Base-by-base conservation (phyloP, 1,139 yeast genomes). In the Trichomonascaceae sp. region DNA sequence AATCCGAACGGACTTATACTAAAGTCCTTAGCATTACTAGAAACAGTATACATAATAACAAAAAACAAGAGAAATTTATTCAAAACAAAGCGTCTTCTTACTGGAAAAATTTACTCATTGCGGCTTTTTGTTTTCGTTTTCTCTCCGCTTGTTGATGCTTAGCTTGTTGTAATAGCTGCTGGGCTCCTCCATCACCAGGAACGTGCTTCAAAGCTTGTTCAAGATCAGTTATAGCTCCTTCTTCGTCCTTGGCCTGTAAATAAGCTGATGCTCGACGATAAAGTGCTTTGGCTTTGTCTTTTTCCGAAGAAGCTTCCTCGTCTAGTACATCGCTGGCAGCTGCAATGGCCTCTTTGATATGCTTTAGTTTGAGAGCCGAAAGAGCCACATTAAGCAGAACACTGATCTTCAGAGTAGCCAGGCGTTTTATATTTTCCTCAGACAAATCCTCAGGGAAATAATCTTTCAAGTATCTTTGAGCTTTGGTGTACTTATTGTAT, bases 281-380 rank as follows among this genome's bases (percentile, higher is more conserved):
- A 52, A 80, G 75, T 0, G 96, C 96, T 74, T 91, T 91, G 8
- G 95, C 89, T 67, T 79, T 80, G 30, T 87, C 82, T 61, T 82
- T 80, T 53, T 80, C 85, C 52, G 82, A 88, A 12, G 85, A 74
- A 2, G 73, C 78, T 47, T 83, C 85, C 27, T 78, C 79, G 43
- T 78, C 85, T 54, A 88, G 75, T 0, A 89, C 96, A 51, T 80
- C 81, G 3, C 81, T 71, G 2, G 96, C 80, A 1, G 86, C 82
- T 45, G 72, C 69, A 50, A 88, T 72, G 0, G 84, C 83, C 24
- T 78, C 80, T 58, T 74, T 75, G 53, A 82, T 82, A 52, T 81
- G 75, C 54, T 80, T 77, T 61, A 82, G 67, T 67, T 87, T 88
- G 63, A 88, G 73, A 1, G 88, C 88, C 48, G 84, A 85, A 60